Base-by-base conservation (phyloP, 176 grass and related monocot genomes). In the Typha latifolia region DNA sequence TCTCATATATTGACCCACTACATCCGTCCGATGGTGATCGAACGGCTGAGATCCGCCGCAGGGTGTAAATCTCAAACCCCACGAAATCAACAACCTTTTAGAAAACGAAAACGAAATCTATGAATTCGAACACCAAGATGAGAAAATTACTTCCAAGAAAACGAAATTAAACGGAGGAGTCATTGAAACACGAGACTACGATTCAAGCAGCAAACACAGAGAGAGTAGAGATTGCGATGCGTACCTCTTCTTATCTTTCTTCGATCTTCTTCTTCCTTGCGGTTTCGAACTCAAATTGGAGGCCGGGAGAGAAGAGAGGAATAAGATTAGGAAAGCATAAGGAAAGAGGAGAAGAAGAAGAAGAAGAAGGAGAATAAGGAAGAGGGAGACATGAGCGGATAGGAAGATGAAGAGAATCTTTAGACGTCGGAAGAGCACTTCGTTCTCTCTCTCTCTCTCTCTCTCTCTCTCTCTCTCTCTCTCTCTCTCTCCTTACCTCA, bases 381-480 rank as follows among this genome's bases (percentile, higher is more conserved):
- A 49, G 34, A 48, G 18, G 22, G 64, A 48, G 34, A 48, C n/a
- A 47, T 26, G 34, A 49, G 34, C 4, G 47, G 20, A 24, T n/a
- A 15, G 32, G 37, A 12, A 16, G 16, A 8, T n/a, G 64, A 47
- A n/a, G 32, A 48, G 9, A 29, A 66, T 66, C 48, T 49, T 66
- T 34, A 49, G 48, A 66, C 29, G 72, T 66, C 49, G 62, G 72
- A 74, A 74, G 72, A 49, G 57, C 72, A 74, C 62, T 74, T n/a
- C 14, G 14, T 12, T 53, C 51, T 20, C 16, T 20, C 3, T 56
- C 52, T 56, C 18, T 56, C 14, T 56, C 16, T 57, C 52, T n/a
- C n/a, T n/a, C n/a, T n/a, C n/a, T n/a, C n/a, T n/a, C n/a, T n/a
- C n/a, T n/a, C n/a, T n/a, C n/a, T n/a, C n/a, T n/a, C n/a, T n/a